Base-by-base conservation (phyloP, 345 rosid species). In the Cardamine chenopodiifolia region DNA sequence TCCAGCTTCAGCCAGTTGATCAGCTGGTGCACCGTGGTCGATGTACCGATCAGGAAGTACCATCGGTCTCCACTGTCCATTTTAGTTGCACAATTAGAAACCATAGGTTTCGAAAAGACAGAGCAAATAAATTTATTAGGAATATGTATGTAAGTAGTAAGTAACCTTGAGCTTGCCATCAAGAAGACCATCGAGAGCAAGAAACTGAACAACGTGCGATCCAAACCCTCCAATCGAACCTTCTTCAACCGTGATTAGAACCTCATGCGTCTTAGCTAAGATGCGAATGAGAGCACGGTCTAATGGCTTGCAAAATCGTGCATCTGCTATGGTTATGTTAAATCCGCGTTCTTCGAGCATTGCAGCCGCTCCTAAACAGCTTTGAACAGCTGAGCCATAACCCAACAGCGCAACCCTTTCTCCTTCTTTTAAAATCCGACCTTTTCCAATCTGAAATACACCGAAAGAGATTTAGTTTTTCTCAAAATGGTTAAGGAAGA, bases 151-250 rank as follows among this genome's bases (percentile, higher is more conserved):
- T 1, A n/a, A 40, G 12, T 23, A 68, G 8, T 11, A 17, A 20
- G 32, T 42, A 69, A 77, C 99, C 99, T 90, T 92, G n/a, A 89
- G 83, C 19, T 86, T 83, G 66, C 99, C 97, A 40, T 92, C 97
- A 2, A 95, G 97, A 69, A 90, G 93, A 60, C 97, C 97, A 64
- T 90, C 84, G 2, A 92, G 93, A 17, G 99, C 95, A 19, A 95
- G 85, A 82, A 95, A 95, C 77, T 95, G 99, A 17, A 88, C 97
- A 1, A 95, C 97, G 17, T 92, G 99, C 50, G 97, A 95, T 55
- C 98, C 96, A 29, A 94, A 94, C 35, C 98, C 98, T 22, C 98
- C 98, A 12, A 90, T 86, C 1, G 98, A 94, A 59, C 99, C 99
- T 86, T 95, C 97, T 80, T 95, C 99, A 1, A 95, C 93, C 0